Evolutionary conservation across 129 eudicot genomes (phyloP), one percentile per base, ranked within the genome.

Genomic region (Saussurea involucrata): DNA sequence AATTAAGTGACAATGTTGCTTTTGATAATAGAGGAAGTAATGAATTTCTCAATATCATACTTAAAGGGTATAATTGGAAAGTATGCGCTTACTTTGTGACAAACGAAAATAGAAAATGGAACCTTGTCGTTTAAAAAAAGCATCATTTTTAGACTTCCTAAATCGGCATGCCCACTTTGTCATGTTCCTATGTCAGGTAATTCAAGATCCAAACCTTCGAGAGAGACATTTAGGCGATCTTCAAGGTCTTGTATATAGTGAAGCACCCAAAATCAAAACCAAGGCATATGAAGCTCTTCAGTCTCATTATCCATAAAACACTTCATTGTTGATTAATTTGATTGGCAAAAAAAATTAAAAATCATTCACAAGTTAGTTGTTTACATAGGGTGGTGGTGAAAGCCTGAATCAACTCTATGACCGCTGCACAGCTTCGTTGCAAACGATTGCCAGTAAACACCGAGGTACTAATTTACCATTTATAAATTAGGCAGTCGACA

Each of bases 361-460:
- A 40, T 27, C 9, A 69, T 65, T 22, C 67, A 36, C 67, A 3
- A 4, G 17, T 28, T 64, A 46, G 20, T 40, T 29, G 44, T 66
- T 36, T 63, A 27, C 77, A 76, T 83, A 91, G 98, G 98, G 98
- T 83, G 98, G 98, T 66, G 98, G 98, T 61, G 98, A 95, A 86
- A 95, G 97, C 71, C 76, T 82, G 0, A 85, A 84, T 81, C 96
- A 91, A 82, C 92, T 95, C 80, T 88, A 86, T 71, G 60, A 82
- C 69, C 97, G 98, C 7, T 76, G 92, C 85, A 91, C 92, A n/a
- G 70, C 88, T 60, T 75, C 92, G 8, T 46, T 95, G 74, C 90
- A 89, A 76, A 85, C 84, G 31, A 95, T 95, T 60, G 96, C 86
- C 13, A 79, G 78, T 64, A 89, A 91, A 75, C 99, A 95, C 82